Percentiles rank a stretch among this genome's conserved stretches.
Evolutionary conservation across 140 eudicot genomes (phyloP).

Genomic region (Flaveria floridana): DNA sequence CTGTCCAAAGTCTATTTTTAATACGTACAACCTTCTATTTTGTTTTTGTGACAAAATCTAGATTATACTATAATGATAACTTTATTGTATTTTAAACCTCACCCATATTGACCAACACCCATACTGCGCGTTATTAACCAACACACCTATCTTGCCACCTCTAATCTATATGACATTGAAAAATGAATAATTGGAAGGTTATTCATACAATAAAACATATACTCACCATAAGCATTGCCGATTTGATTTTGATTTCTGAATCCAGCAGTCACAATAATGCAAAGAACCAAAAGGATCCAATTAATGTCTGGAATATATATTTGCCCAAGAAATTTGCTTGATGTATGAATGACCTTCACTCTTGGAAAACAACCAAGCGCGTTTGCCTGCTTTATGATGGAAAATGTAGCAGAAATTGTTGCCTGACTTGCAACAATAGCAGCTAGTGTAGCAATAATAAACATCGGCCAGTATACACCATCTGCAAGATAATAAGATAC

Average conservation of each 20-base stretch:
- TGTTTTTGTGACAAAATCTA: neutral
- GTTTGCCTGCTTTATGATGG: constrained; percentile 84
- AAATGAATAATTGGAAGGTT: neutral
- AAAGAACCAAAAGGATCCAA: constrained; percentile 93
- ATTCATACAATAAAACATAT: neutral
- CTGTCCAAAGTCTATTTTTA: neutral
- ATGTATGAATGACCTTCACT: constrained; percentile 87
- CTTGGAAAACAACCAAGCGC: constrained; percentile 97
- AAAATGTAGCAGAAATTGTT: constrained; percentile 91
- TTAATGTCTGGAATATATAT: constrained; percentile 87
- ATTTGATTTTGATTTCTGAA: constrained; percentile 82
- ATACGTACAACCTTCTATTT: neutral
- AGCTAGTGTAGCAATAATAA: constrained; percentile 82
- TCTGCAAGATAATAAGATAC: constrained; percentile 48
- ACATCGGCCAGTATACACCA: constrained; percentile 81
- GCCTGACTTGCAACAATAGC: constrained; percentile 97
- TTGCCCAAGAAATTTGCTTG: constrained; percentile 84
- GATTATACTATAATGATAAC: neutral
- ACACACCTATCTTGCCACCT: neutral
- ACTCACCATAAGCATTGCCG: constrained; percentile 92
- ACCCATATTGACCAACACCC: neutral
- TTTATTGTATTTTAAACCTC: neutral
- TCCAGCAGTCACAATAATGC: constrained; percentile 91
- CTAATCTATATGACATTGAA: neutral
- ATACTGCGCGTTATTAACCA: neutral